Conservation (phyloP, 1,284 basidiomycete species). For the Tylopilus orsonianus region DNA sequence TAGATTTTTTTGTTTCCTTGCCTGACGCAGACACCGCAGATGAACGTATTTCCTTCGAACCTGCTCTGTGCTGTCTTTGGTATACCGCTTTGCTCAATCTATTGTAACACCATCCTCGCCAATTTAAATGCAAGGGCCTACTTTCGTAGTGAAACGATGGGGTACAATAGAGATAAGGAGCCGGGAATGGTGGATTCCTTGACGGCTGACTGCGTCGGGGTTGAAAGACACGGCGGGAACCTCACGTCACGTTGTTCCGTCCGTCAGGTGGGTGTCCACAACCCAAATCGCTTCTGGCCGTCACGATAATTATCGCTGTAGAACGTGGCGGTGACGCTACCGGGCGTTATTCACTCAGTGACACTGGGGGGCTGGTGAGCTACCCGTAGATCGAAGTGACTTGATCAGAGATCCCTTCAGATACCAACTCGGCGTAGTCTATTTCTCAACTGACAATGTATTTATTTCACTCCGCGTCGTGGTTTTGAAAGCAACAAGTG, state of each 20-base stretch:
- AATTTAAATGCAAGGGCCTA: constrained; percentile 10
- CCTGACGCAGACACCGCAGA: background rate
- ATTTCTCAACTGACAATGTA: too few relatives aligned
- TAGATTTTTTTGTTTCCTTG: background rate
- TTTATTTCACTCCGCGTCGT: too few relatives aligned
- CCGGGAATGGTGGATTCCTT: background rate
- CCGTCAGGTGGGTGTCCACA: background rate
- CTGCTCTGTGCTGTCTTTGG: background rate
- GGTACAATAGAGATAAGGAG: background rate
- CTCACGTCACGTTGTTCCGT: background rate
- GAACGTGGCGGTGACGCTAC: too few relatives aligned
- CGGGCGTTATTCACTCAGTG: too few relatives aligned
- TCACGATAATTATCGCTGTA: too few relatives aligned
- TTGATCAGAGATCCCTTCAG: too few relatives aligned
- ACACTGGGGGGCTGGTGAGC: too few relatives aligned
- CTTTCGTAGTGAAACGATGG: background rate
- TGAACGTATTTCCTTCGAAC: background rate
- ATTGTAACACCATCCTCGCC: constrained; percentile 13
- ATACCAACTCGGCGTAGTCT: too few relatives aligned
- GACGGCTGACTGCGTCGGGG: background rate
- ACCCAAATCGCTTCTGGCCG: too few relatives aligned
- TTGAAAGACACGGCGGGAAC: background rate
- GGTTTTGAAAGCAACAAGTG: too few relatives aligned
- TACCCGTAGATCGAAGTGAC: too few relatives aligned
- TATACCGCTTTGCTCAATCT: constrained; percentile 14